Base-by-base conservation (phyloP, 805 yeast species). In the Cyberlindnera galapagoensis region DNA sequence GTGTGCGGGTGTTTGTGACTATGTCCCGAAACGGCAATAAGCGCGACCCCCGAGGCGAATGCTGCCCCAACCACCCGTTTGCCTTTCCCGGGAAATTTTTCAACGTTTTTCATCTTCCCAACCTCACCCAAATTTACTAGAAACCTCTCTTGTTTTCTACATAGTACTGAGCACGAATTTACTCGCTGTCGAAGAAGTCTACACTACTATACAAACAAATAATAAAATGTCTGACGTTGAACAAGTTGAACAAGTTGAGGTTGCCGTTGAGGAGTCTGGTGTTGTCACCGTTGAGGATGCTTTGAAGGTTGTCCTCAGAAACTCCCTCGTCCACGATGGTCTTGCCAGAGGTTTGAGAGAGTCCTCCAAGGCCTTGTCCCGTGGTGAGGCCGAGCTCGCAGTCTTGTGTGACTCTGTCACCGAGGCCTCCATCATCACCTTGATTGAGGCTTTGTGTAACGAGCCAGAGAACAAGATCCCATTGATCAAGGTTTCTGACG, bases 331-430 rank as follows among this genome's bases (percentile, higher is more conserved):
- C 63, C 94, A 87, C 77, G 97, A 90, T 68, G 98, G 99, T 74
- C 85, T 92, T 71, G 97, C 97, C 68, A 90, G 99, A 78, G 99
- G 99, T 80, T 81, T 92, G 69, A 92, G 97, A 80, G 98, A 92
- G 78, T 94, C 97, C 54, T 85, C 97, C 63, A 92, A 92, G 84
- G 97, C 97, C 69, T 79, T 92, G 56, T 77, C 95, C 62, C 77
- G 86, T 70, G 86, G 95, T 69, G 94, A 88, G 73, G 99, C 97
- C 57, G 94, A 90, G 74, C 76, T 92, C 67, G 82, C 88, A 74
- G 95, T 92, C 63, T 76, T 92, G 59, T 87, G 94, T 71, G 97
- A 90, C 75, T 79, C 97, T 54, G 97, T 92, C 65, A 92, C 96
- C 60, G 98, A 92, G 80, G 94, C 77, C 59, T 80, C 92, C 56